phyloP scores from a whole-genome alignment of 352 stramenopile genomes.

The Globisporangium emineosum region DNA sequence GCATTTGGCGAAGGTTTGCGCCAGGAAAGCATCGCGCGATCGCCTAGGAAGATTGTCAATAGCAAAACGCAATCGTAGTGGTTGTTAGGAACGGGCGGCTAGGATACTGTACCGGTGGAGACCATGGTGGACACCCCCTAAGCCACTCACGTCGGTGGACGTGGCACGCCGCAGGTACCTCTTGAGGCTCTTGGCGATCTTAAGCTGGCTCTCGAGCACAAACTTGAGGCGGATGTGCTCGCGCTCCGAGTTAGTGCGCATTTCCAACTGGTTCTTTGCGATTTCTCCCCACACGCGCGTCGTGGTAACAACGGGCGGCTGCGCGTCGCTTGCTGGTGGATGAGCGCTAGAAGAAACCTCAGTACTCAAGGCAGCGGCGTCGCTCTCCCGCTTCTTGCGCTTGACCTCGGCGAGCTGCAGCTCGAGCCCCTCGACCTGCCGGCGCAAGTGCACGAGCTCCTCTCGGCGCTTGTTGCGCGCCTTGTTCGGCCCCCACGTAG shows the following conservation, averaged over 20 bases:
- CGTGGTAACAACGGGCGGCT: neutral
- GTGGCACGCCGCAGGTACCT: neutral
- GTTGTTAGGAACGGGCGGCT: neutral
- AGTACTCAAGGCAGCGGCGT: neutral
- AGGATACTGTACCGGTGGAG: neutral
- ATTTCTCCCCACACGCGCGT: neutral
- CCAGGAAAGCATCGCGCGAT: neutral
- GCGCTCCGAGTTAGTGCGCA: slow-evolving; percentile 5
- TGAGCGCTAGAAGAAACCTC: neutral
- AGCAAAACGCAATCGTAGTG: neutral
- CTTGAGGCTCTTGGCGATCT: slow-evolving; percentile 36
- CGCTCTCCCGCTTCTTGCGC: neutral
- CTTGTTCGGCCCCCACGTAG: slow-evolving; percentile 2
- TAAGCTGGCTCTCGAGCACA: slow-evolving; percentile 46
- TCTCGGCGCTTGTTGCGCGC: slow-evolving; percentile 24
- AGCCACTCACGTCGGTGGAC: neutral
- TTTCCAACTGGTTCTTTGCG: neutral
- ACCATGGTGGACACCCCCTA: too few species aligned
- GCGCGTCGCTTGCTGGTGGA: neutral
- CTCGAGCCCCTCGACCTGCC: slow-evolving; percentile 39
- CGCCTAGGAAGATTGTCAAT: neutral
- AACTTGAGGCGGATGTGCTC: slow-evolving; percentile 53
- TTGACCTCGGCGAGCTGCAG: slow-evolving; percentile 16
- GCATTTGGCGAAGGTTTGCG: neutral
- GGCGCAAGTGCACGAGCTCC: slow-evolving; percentile 34